These are phyloP conservation scores for Ananas comosus DNA, from an alignment of 176 grass and related monocot species.

Conservation along the genomic window DNA sequence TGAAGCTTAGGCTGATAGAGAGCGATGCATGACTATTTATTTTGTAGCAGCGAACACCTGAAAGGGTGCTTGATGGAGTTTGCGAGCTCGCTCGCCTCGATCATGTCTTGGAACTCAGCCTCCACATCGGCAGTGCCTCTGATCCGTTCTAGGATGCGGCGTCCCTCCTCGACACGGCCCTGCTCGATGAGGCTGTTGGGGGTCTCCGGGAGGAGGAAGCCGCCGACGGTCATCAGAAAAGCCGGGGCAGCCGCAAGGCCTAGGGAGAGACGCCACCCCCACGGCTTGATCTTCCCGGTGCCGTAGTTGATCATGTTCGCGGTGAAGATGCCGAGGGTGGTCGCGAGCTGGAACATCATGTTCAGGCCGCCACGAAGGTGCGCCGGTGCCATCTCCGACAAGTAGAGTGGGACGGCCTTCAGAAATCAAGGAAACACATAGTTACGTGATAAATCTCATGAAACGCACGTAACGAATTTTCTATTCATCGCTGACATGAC, in stretches of 20 bases:
- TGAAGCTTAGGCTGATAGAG: too few relatives aligned
- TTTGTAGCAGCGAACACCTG: conserved; percentile 13
- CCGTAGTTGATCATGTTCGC: conserved; percentile 99
- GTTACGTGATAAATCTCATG: too few relatives aligned
- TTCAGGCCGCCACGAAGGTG: conserved; percentile 84
- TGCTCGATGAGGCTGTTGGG: conserved; percentile 89
- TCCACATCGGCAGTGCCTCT: conserved; percentile 68
- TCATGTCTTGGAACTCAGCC: conserved; percentile 78
- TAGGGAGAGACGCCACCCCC: conserved; percentile 89
- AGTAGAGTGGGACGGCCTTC: conserved; percentile 74
- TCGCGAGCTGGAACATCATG: conserved; percentile 99
- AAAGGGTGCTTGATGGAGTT: conserved; percentile 86
- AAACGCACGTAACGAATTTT: too few relatives aligned
- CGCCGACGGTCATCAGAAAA: conserved; percentile 62
- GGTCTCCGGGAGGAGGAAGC: conserved; percentile 72
- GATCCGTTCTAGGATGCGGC: conserved; percentile 62
- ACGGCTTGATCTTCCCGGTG: conserved; percentile 65
- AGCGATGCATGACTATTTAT: too few relatives aligned
- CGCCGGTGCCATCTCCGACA: conserved; percentile 89
- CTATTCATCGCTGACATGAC: too few relatives aligned
- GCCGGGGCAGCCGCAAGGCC: conserved; percentile 64
- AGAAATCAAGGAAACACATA: neutral
- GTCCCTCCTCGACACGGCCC: conserved; percentile 40
- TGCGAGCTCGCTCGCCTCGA: conserved; percentile 77
- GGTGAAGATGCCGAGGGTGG: conserved; percentile 82